Evolutionary conservation across 805 yeast genomes (phyloP).

Genomic region (Kluyveromyces aestuarii): DNA sequence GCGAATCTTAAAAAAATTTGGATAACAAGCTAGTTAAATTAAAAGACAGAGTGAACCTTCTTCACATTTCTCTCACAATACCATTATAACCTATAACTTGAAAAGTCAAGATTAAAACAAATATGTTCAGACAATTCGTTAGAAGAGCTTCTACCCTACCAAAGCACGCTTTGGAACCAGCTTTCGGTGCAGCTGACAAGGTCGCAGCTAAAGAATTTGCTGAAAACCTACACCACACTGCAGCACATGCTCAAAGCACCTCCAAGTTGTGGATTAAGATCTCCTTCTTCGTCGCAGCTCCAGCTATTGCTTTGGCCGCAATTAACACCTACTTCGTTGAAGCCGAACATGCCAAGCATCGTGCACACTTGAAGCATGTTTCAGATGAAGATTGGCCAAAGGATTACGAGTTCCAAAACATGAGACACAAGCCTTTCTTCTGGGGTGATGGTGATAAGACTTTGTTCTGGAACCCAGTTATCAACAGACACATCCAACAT

Average conservation of each 20-base stretch:
- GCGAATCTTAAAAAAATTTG: not conserved
- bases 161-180: slow-evolving; percentile 38
- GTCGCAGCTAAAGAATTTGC: slow-evolving; percentile 67
- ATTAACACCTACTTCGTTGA: slow-evolving; percentile 77
- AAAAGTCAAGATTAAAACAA: not conserved
- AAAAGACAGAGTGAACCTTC: no score
- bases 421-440: slow-evolving; percentile 81
- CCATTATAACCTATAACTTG: not conserved
- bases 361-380: slow-evolving; percentile 58
- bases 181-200: slow-evolving; percentile 35
- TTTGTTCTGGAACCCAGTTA: slow-evolving; percentile 87
- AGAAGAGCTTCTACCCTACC: slow-evolving; percentile 31
- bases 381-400: slow-evolving; percentile 89
- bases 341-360: slow-evolving; percentile 83
- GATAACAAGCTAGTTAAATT: not conserved
- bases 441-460: slow-evolving; percentile 99
- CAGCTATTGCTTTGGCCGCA: slow-evolving; percentile 69
- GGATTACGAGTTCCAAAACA: slow-evolving; percentile 85
- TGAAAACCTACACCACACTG: slow-evolving; percentile 51
- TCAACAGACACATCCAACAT: slow-evolving; percentile 72
- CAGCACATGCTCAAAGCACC: slow-evolving; percentile 72
- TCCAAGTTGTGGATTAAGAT: slow-evolving; percentile 79
- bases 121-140: slow-evolving; percentile 38
- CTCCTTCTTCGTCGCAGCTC: slow-evolving; percentile 70
- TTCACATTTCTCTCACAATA: no score